Evolutionary conservation across 164 flowering plant genomes (phyloP), one percentile per base, ranked within the genome.

Genomic region (Aristolochia contorta): DNA sequence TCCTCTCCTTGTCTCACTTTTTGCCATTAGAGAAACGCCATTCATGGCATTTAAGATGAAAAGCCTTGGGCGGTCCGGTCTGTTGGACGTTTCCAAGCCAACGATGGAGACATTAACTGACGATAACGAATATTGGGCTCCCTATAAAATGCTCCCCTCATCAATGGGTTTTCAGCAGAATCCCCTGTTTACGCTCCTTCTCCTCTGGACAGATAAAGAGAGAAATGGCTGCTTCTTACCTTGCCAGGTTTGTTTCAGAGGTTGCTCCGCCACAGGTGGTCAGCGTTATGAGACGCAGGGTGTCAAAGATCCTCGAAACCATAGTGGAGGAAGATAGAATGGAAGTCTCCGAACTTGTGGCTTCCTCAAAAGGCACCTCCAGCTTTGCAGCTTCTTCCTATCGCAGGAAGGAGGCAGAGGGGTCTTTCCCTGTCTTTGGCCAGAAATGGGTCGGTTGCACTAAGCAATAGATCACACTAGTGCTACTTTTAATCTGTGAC

Each of bases 191-290:
- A n/a, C n/a, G n/a, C 56, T 18, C 4, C 56, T 19, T 21, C 56
- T 54, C 12, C 56, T 56, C 18, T 33, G 30, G 5, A 16, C 5
- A 19, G 43, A 30, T 12, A 24, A 7, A 32, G 7, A 16, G 27
- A 56, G 25, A 23, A 27, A 78, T 78, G 82, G 81, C 74, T 12
- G 79, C 54, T 68, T 71, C 82, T 0, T 70, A 80, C 9, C 54
- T 54, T 22, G 79, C 73, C 3, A 73, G 75, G 71, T 73, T 81
- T 9, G 59, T 76, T 7, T 61, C 66, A 0, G 86, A 82, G 70
- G 80, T 64, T 51, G 83, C 86, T 12, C 83, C 86, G 18, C 78
- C 82, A n/a, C 82, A 79, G 54, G 72, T 72, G 59, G 69, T 79
- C 1, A 72, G 53, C 47, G 78, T 79, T 16, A 72, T 74, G 76